Conservation (phyloP, 176 grass and related monocot genomes). For the Lolium perenne region DNA sequence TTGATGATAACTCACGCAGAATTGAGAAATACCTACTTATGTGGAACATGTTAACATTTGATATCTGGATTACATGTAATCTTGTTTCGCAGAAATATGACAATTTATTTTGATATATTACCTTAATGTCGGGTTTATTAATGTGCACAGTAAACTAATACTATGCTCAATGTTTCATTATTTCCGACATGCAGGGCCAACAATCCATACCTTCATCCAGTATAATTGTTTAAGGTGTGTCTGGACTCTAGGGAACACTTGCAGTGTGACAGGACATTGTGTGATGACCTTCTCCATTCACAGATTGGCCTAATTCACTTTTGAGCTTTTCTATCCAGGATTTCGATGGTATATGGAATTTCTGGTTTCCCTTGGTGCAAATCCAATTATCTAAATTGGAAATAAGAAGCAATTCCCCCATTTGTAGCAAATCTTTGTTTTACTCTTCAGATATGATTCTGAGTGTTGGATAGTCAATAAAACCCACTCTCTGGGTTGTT, state of each 20-base stretch:
- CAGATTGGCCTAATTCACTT: too few relatives aligned
- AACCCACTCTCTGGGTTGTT: neutral
- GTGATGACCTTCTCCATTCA: too few relatives aligned
- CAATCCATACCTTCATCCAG: neutral
- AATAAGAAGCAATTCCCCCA: too few relatives aligned
- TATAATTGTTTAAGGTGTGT: neutral
- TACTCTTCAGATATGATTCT: neutral
- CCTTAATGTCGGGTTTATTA: neutral
- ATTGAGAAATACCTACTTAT: neutral
- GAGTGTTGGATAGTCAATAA: neutral
- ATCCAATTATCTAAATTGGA: too few relatives aligned
- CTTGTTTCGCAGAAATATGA: neutral
- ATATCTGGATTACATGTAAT: neutral
- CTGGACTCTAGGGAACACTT: neutral
- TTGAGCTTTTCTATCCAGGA: too few relatives aligned
- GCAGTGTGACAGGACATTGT: neutral
- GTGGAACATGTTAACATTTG: slow-evolving; percentile 3
- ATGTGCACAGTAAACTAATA: neutral
- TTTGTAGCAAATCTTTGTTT: too few relatives aligned
- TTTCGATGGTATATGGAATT: too few relatives aligned
- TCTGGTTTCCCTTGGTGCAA: too few relatives aligned
- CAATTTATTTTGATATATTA: neutral
- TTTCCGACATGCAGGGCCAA: neutral
- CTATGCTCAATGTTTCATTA: neutral
- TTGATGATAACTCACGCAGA: neutral